phyloP scores from a whole-genome alignment of 1,284 basidiomycete species.

The Apiotrichum porosum region DNA sequence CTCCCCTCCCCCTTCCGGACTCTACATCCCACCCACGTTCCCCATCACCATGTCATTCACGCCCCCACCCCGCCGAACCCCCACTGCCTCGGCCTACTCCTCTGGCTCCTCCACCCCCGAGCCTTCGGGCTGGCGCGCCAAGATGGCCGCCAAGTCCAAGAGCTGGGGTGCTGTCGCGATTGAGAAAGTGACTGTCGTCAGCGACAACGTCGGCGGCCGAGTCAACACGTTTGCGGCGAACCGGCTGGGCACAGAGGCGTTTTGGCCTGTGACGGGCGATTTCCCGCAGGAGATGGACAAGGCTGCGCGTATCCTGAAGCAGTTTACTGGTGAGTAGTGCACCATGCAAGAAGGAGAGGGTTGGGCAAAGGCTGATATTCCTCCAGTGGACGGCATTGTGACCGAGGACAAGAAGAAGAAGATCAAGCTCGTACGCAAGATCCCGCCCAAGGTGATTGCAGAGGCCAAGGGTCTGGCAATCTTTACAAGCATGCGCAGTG shows the following conservation, averaged over 20 bases:
- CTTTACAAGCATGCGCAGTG: slow-evolving; percentile 52
- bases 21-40: too few relatives aligned
- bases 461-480: slow-evolving; percentile 51
- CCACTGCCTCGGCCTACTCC: not conserved
- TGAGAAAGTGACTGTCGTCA: slow-evolving; percentile 34
- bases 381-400: slow-evolving; percentile 42
- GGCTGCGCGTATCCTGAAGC: slow-evolving; percentile 51
- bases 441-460: slow-evolving; percentile 52
- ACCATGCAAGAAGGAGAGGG: not conserved
- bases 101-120: slow-evolving; percentile 13
- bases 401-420: slow-evolving; percentile 42
- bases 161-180: slow-evolving; percentile 40
- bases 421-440: slow-evolving; percentile 52
- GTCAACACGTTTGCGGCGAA: slow-evolving; percentile 45
- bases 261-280: slow-evolving; percentile 54
- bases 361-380: too few relatives aligned
- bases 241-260: slow-evolving; percentile 51
- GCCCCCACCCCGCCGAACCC: not conserved
- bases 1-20: too few relatives aligned
- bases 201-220: slow-evolving; percentile 42
- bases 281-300: slow-evolving; percentile 53
- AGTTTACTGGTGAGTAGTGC: slow-evolving; percentile 50
- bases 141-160: slow-evolving; percentile 28
- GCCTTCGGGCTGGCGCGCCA: slow-evolving; percentile 28
- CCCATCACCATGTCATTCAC: too few relatives aligned